A percentile compares a stretch with the other conserved stretches of the same genome.
Conservation (phyloP, 2,329 filamentous ascomycete species). For the Aureobasidium pullulans region DNA sequence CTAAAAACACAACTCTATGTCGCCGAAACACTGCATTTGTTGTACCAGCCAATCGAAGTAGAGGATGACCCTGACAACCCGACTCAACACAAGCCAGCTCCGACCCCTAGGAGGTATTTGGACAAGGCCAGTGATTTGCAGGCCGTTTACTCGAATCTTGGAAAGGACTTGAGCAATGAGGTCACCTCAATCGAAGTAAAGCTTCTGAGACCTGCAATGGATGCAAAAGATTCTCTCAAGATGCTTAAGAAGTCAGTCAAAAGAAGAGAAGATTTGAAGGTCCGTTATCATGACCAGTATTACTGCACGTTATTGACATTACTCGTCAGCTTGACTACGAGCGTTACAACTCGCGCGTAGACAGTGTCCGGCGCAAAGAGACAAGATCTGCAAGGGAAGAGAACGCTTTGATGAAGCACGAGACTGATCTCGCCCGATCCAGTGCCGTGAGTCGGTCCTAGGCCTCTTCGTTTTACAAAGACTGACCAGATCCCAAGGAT, state of each 20-base stretch:
- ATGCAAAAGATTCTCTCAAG: slow-evolving; percentile 61
- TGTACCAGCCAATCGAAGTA: slow-evolving; percentile 71
- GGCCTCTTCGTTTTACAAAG: background rate
- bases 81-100: slow-evolving; percentile 43
- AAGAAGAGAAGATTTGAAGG: slow-evolving; percentile 60
- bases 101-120: slow-evolving; percentile 57
- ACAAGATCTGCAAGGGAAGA: slow-evolving; percentile 68
- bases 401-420: slow-evolving; percentile 59
- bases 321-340: slow-evolving; percentile 67
- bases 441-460: slow-evolving; percentile 47
- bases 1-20: slow-evolving; percentile 49
- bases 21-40: slow-evolving; percentile 58
- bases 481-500: slow-evolving; percentile 33
- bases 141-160: slow-evolving; percentile 62
- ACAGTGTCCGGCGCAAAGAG: slow-evolving; percentile 62
- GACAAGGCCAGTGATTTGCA: slow-evolving; percentile 59
- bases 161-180: slow-evolving; percentile 63
- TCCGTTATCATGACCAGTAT: background rate
- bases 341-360: slow-evolving; percentile 63
- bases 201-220: slow-evolving; percentile 61
- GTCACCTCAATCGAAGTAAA: slow-evolving; percentile 61
- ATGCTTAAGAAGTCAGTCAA: slow-evolving; percentile 77
- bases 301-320: slow-evolving; percentile 24
- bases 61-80: slow-evolving; percentile 50
- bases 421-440: slow-evolving; percentile 59